phyloP scores from a whole-genome alignment of 1,284 basidiomycete genomes.

The Leccinum insolens region DNA sequence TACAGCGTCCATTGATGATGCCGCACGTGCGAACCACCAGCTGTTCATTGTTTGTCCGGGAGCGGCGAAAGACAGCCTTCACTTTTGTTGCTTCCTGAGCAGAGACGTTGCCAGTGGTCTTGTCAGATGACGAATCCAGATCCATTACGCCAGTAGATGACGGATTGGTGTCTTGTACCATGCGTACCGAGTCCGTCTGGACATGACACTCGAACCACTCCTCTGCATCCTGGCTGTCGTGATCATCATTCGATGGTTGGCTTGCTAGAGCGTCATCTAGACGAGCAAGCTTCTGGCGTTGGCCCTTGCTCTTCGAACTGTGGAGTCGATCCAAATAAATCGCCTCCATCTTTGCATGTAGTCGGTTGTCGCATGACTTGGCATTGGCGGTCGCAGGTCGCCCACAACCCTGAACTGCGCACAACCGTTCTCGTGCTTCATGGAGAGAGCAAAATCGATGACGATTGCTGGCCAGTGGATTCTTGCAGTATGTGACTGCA shows the following conservation, averaged over 20 bases:
- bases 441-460: constrained; percentile 26
- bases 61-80: background rate
- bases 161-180: background rate
- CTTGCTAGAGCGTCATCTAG: background rate
- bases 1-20: background rate
- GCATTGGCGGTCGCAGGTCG: background rate
- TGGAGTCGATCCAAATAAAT: background rate
- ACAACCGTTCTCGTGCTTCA: background rate
- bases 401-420: background rate
- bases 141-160: background rate
- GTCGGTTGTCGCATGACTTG: background rate
- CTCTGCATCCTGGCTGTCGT: background rate
- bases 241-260: too few species aligned
- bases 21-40: background rate
- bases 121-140: background rate
- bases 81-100: background rate
- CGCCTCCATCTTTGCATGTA: background rate
- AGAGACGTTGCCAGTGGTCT: background rate
- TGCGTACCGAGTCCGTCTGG: background rate
- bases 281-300: background rate
- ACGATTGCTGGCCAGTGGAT: constrained; percentile 15
- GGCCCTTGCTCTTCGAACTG: background rate
- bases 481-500: constrained; percentile 23
- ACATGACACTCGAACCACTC: background rate
- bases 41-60: background rate